phyloP scores from a whole-genome alignment of 441 rosid species.

The Croton laevigatus region DNA sequence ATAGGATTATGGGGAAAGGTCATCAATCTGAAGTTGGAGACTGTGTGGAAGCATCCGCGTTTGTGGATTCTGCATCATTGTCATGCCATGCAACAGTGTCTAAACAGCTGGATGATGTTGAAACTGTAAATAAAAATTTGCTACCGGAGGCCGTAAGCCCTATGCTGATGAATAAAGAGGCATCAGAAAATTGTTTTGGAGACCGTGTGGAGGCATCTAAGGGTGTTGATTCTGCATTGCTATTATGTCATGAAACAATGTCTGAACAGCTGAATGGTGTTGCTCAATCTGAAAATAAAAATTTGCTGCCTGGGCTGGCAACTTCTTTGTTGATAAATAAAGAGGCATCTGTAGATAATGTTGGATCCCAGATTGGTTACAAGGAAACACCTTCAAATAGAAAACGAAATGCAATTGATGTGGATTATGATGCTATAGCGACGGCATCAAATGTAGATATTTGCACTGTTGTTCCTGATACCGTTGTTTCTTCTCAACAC shows the following conservation, averaged over 20 bases:
- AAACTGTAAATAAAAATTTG: constrained; percentile 24
- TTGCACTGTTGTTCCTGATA: constrained; percentile 10
- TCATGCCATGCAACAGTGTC: neutral
- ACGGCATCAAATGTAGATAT: too few relatives aligned
- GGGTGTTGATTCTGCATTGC: too few relatives aligned
- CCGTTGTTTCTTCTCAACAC: constrained; percentile 19
- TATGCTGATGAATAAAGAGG: constrained; percentile 3
- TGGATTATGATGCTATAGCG: constrained; percentile 28
- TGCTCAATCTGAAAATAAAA: too few relatives aligned
- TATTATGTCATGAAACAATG: too few relatives aligned
- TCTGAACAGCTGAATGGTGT: too few relatives aligned
- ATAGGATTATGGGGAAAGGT: constrained; percentile 10
- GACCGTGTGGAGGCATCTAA: too few relatives aligned
- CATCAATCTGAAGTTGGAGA: constrained; percentile 28
- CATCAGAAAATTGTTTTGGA: constrained; percentile 9
- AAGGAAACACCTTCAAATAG: constrained; percentile 32
- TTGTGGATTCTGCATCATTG: constrained; percentile 15
- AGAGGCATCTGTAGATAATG: neutral
- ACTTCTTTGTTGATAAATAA: too few relatives aligned
- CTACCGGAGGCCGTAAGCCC: constrained; percentile 25
- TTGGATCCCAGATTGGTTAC: constrained; percentile 26
- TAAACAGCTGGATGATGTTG: constrained; percentile 22
- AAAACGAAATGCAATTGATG: constrained; percentile 31
- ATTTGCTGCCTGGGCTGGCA: too few relatives aligned
- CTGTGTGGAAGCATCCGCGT: constrained; percentile 21